Conservation (phyloP, 441 rosid genomes). For the Gossypium aridum region DNA sequence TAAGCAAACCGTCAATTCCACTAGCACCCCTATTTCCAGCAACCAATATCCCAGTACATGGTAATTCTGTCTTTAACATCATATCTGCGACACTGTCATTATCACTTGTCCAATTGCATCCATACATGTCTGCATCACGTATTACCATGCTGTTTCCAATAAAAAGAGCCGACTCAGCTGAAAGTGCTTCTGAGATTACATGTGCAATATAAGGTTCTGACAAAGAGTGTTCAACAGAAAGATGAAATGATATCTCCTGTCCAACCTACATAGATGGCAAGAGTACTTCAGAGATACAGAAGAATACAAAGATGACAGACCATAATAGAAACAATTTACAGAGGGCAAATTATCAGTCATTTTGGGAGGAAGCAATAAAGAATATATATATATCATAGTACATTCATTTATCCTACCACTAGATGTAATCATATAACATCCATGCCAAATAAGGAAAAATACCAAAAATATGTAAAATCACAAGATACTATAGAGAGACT, state of each 20-base stretch:
- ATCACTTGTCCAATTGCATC: conserved; percentile 35
- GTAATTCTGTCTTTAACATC: conserved; percentile 40
- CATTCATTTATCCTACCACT: neutral
- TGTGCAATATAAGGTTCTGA: conserved; percentile 84
- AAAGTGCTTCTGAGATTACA: conserved; percentile 52
- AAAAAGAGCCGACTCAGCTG: conserved; percentile 69
- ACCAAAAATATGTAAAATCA: neutral
- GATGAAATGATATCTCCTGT: conserved; percentile 61
- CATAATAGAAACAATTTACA: neutral
- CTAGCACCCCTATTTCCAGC: conserved; percentile 98
- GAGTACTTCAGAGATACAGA: conserved; percentile 8
- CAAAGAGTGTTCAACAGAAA: conserved; percentile 48
- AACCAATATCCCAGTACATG: conserved; percentile 59
- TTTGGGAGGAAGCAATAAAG: neutral
- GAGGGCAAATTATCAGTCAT: neutral
- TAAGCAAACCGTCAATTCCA: conserved; percentile 96
- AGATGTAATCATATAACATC: neutral
- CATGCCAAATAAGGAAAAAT: neutral
- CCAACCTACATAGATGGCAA: conserved; percentile 50
- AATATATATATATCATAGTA: neutral
- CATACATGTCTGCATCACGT: conserved; percentile 95
- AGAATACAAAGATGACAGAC: neutral
- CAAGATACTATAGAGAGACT: neutral
- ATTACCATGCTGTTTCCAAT: conserved; percentile 95
- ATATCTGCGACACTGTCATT: conserved; percentile 26